These are phyloP conservation scores for Fusarium paranaense DNA, from an alignment of 2,329 filamentous ascomycete genomes.

Conservation along the genomic window DNA sequence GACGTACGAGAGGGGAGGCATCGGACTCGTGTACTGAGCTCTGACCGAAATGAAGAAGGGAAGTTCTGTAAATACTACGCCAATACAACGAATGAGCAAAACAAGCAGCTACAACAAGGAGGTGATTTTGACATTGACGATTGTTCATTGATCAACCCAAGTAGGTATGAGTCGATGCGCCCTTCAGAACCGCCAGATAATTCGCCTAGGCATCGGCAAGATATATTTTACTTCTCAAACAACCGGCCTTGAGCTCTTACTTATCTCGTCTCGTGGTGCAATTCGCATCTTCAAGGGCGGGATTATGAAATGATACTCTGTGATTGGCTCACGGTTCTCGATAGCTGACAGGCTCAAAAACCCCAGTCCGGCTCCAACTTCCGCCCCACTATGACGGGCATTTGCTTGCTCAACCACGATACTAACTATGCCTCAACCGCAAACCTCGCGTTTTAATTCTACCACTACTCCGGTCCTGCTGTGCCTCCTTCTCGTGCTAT, in stretches of 20 bases:
- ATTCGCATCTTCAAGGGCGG: neutral
- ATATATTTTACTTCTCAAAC: neutral
- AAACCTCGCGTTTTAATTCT: constrained; percentile 52
- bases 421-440: constrained; percentile 58
- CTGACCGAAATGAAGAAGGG: constrained; percentile 16
- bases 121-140: neutral
- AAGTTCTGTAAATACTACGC: constrained; percentile 41
- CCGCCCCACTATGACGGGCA: constrained; percentile 43
- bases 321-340: constrained; percentile 28
- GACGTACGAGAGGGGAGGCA: constrained; percentile 16
- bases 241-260: neutral
- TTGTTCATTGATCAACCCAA: neutral
- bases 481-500: constrained; percentile 60
- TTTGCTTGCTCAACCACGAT: constrained; percentile 27
- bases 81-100: constrained; percentile 40
- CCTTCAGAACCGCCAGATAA: neutral
- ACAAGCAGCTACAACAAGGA: neutral
- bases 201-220: neutral
- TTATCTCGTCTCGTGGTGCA: neutral
- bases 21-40: constrained; percentile 26
- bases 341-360: constrained; percentile 10
- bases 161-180: neutral
- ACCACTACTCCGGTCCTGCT: constrained; percentile 58
- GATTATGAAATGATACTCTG: constrained; percentile 35
- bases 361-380: constrained; percentile 35